Evolutionary conservation across 805 yeast genomes (phyloP).

Genomic region (Myxozyma lipomycoides): DNA sequence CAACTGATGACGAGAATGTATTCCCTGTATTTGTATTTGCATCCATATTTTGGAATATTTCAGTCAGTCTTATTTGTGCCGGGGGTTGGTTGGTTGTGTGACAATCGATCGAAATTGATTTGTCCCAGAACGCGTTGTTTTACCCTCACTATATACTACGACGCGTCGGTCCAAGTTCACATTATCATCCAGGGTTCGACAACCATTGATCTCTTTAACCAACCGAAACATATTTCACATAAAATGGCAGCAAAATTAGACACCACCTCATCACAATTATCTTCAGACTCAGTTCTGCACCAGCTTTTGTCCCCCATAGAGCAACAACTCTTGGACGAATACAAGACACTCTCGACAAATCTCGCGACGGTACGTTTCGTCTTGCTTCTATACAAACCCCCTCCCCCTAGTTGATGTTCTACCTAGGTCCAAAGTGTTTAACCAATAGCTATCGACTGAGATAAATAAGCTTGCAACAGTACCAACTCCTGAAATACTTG

Average conservation of each 20-base stretch:
- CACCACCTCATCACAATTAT: neutral
- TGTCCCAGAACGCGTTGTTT: no score
- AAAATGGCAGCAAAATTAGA: neutral
- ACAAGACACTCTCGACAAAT: slow-evolving; percentile 10
- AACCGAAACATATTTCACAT: no score
- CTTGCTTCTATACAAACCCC: no score
- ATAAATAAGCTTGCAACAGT: slow-evolving; percentile 15
- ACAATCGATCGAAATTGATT: no score
- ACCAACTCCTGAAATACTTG: slow-evolving; percentile 40
- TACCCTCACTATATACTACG: no score
- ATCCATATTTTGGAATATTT: no score
- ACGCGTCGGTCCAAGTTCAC: no score
- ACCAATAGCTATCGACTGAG: slow-evolving; percentile 20
- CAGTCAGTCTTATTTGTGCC: no score
- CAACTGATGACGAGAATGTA: neutral
- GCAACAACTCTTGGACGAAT: slow-evolving; percentile 20
- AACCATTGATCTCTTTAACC: no score
- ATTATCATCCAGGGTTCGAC: no score
- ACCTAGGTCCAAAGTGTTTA: no score
- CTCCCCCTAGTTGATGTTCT: neutral
- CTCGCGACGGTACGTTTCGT: slow-evolving; percentile 8
- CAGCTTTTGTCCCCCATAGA: slow-evolving; percentile 18
- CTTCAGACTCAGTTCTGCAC: slow-evolving; percentile 12
- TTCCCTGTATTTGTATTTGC: slow-evolving; percentile 1
- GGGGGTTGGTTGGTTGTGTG: no score